Evolutionary conservation across 495 filamentous ascomycete genomes (phyloP).

Genomic region (Annulohypoxylon moriforme): DNA sequence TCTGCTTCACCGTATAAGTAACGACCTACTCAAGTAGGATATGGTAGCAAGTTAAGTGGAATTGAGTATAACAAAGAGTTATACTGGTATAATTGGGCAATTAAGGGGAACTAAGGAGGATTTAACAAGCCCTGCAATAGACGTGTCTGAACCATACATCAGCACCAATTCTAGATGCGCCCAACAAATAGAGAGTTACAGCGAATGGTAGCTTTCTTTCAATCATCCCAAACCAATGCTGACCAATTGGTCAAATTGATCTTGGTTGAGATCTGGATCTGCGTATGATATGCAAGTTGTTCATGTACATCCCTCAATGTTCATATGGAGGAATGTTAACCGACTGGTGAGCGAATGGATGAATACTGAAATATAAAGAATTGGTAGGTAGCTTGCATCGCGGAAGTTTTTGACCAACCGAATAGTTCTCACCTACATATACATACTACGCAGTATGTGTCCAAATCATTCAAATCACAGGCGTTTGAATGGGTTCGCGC

Average conservation of each 20-base stretch:
- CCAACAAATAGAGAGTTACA: slow-evolving; percentile 9
- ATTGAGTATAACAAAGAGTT: background rate
- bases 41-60: background rate
- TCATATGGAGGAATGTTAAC: slow-evolving; percentile 26
- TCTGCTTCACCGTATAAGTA: background rate
- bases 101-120: background rate
- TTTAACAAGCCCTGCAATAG: background rate
- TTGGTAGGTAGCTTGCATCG: background rate
- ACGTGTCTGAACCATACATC: slow-evolving; percentile 1
- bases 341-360: slow-evolving; percentile 11
- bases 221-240: slow-evolving; percentile 3
- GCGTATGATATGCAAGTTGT: slow-evolving; percentile 24
- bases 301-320: background rate
- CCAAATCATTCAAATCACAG: background rate
- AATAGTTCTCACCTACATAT: slow-evolving; percentile 4
- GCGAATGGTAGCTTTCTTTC: background rate
- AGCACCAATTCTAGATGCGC: background rate
- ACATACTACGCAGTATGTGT: background rate
- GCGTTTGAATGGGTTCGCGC: background rate
- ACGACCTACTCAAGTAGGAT: background rate
- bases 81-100: background rate
- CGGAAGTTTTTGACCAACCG: slow-evolving; percentile 19
- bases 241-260: slow-evolving; percentile 7
- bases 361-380: slow-evolving; percentile 9
- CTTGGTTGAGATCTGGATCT: slow-evolving; percentile 44